Evolutionary conservation across 805 yeast species (phyloP).

Genomic region (Starmerella floricola): DNA sequence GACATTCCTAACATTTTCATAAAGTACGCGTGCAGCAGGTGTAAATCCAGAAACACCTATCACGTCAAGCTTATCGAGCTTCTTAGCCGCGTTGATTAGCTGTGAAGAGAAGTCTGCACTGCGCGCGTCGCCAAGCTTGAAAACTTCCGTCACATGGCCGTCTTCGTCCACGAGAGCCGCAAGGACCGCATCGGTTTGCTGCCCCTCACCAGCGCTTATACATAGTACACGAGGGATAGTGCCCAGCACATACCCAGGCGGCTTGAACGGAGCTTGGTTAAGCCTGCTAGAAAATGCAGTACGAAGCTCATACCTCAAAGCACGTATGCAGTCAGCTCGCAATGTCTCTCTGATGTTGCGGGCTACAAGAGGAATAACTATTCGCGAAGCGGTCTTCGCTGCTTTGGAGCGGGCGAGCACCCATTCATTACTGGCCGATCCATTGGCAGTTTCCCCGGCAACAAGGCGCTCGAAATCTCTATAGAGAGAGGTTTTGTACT

Average conservation of each 20-base stretch:
- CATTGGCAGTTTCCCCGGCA: neutral
- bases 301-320: constrained; percentile 59
- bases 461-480: constrained; percentile 27
- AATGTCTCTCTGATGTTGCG: constrained; percentile 73
- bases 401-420: constrained; percentile 58
- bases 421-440: constrained; percentile 37
- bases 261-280: constrained; percentile 89
- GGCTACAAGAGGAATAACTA: constrained; percentile 53
- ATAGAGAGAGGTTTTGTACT: constrained; percentile 32
- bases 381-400: constrained; percentile 53
- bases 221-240: constrained; percentile 77
- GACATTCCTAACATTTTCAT: constrained; percentile 39
- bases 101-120: constrained; percentile 52
- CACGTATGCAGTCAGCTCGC: constrained; percentile 60
- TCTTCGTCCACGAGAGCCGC: constrained; percentile 68
- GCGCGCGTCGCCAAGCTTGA: constrained; percentile 67
- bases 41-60: constrained; percentile 84
- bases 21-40: constrained; percentile 53
- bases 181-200: constrained; percentile 70
- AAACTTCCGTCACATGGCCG: constrained; percentile 64
- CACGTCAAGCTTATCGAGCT: constrained; percentile 68
- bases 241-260: constrained; percentile 64
- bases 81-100: constrained; percentile 47
- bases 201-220: constrained; percentile 77
- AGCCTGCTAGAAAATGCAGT: constrained; percentile 54